A percentile compares a stretch with the other conserved stretches of the same genome.
These are phyloP conservation scores for Antitrichia curtipendula DNA, from an alignment of 225 moss, liverwort and hornwort species.

Conservation along the genomic window DNA sequence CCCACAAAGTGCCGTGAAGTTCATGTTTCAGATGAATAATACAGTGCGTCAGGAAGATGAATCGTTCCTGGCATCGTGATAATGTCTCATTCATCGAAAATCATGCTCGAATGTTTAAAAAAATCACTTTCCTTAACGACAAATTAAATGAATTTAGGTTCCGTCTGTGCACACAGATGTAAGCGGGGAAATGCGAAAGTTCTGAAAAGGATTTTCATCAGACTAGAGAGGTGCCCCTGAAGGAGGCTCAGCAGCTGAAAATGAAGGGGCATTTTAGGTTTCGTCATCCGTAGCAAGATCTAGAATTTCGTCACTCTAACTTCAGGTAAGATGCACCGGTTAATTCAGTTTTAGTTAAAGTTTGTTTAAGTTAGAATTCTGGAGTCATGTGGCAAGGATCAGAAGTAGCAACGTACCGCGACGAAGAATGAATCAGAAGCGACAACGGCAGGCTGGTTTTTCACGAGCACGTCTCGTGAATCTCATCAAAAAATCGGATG, in stretches of 20 bases:
- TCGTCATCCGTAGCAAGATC: background rate
- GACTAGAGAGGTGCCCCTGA: too few relatives aligned
- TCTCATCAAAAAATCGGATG: background rate
- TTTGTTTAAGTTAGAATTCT: too few relatives aligned
- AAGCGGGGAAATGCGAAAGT: background rate
- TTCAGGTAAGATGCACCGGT: background rate
- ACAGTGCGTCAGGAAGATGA: background rate
- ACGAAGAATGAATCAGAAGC: background rate
- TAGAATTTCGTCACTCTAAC: background rate
- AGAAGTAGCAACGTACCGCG: background rate
- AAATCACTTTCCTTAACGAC: too few relatives aligned
- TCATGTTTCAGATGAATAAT: background rate
- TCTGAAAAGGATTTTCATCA: background rate
- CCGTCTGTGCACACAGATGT: too few relatives aligned
- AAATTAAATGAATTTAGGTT: background rate
- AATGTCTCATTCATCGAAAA: background rate
- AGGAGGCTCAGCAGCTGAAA: background rate
- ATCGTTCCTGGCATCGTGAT: too few relatives aligned
- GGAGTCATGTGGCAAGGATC: background rate
- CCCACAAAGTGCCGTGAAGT: background rate
- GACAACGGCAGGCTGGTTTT: background rate
- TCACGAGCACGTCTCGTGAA: background rate
- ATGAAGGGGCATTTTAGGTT: background rate
- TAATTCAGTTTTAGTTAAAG: background rate
- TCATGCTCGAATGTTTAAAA: background rate